Evolutionary conservation across 345 rosid species (phyloP), one percentile per base, ranked within the genome.

Genomic region (Abelmoschus esculentus): DNA sequence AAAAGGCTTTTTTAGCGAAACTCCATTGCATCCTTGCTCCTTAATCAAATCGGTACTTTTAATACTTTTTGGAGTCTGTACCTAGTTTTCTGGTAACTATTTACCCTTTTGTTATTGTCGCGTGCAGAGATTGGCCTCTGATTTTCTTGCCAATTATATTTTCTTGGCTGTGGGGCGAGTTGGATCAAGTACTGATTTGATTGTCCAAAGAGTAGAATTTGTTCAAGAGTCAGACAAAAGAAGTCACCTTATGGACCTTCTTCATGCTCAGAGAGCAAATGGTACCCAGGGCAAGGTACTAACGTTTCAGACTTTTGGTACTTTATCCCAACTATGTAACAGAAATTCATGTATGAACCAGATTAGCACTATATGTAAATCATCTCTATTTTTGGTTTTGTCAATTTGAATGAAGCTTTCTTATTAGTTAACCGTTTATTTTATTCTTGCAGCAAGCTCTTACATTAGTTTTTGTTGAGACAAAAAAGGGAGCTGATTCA

Each of bases 171-270:
- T 95, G 83, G 98, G 96, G 58, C 75, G 96, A 76, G 98, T 95
- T 61, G 99, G 99, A 71, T 95, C 99, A 32, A 91, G 99, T 77
- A 95, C 98, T 64, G 99, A 91, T 84, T 81, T 95, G 84, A 91
- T 95, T 77, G 88, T 82, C 66, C 96, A 95, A 78, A 88, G 99
- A 79, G 96, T 95, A 72, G 96, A 90, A 76, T 86, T 86, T 80
- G 97, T 95, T 62, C 90, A 83, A 3, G 97, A 95, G 34, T 77
- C 96, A 29, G 98, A 95, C 85, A 90, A 95, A 82, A 91, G 98
- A 85, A 95, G 99, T 79, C 93, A 91, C 68, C 96, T 90, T 46
- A 95, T 91, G 99, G 99, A 95, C 79, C 98, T 91, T 67, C 96
- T 95, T 77, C 96, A 91, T 61, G 99, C 99, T 17, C 98, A 95